A percentile compares a stretch with the other conserved stretches of the same genome.
Evolutionary conservation across 2,329 filamentous ascomycete genomes (phyloP).

Genomic region (Trichoderma citrinoviride): DNA sequence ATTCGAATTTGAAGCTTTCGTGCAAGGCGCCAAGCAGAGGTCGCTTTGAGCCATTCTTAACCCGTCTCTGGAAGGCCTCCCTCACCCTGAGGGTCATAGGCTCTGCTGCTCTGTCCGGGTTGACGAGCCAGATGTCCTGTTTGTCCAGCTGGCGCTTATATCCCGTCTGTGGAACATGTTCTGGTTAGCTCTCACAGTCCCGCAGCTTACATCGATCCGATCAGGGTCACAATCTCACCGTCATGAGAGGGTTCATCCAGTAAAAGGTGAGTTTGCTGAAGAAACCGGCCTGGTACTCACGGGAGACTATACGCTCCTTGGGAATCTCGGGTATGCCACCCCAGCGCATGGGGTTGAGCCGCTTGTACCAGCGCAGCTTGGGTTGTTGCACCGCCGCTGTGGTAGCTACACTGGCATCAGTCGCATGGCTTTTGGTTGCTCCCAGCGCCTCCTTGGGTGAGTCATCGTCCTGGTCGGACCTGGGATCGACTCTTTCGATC

Average conservation of each 20-base stretch:
- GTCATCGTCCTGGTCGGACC: slow-evolving; percentile 14
- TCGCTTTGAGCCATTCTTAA: slow-evolving; percentile 64
- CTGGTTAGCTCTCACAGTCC: not conserved
- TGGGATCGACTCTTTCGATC: slow-evolving; percentile 12
- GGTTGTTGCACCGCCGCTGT: slow-evolving; percentile 36
- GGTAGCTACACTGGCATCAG: slow-evolving; percentile 49
- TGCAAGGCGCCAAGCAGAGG: slow-evolving; percentile 78
- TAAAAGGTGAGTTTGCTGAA: slow-evolving; percentile 77
- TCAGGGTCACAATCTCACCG: slow-evolving; percentile 45
- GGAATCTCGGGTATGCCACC: slow-evolving; percentile 55
- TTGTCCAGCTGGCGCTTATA: slow-evolving; percentile 80
- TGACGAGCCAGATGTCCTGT: slow-evolving; percentile 86
- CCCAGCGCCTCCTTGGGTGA: not conserved
- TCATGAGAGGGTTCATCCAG: slow-evolving; percentile 90
- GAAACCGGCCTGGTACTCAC: slow-evolving; percentile 70
- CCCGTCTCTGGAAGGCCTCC: slow-evolving; percentile 66
- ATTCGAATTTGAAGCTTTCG: slow-evolving; percentile 82
- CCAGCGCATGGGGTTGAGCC: slow-evolving; percentile 61
- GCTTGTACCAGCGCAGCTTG: slow-evolving; percentile 55
- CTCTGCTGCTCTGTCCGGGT: slow-evolving; percentile 72
- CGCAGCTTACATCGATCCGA: not conserved
- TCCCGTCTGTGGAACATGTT: slow-evolving; percentile 55
- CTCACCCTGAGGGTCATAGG: slow-evolving; percentile 65
- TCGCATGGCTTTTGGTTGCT: slow-evolving; percentile 51
- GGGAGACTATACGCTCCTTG: slow-evolving; percentile 52